Evolutionary conservation across 2,329 filamentous ascomycete species (phyloP).

Genomic region (Zymoseptoria ardabiliae): DNA sequence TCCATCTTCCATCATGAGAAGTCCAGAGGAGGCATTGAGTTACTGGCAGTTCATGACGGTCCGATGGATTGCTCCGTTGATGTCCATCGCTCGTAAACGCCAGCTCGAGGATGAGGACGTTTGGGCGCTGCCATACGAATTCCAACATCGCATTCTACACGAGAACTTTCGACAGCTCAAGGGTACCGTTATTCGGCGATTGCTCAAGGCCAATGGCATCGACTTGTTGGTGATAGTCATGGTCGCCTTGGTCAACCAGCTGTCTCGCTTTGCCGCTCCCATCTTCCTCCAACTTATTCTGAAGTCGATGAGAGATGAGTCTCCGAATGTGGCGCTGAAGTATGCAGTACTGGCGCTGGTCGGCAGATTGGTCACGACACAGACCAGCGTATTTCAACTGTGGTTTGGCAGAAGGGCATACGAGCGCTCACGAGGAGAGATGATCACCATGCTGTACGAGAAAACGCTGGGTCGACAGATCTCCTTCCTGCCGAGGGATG

Average conservation of each 20-base stretch:
- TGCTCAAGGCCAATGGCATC: slow-evolving; percentile 69
- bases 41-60: slow-evolving; percentile 81
- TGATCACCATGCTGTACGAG: slow-evolving; percentile 78
- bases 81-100: slow-evolving; percentile 54
- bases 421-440: slow-evolving; percentile 74
- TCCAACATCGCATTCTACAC: slow-evolving; percentile 71
- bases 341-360: slow-evolving; percentile 59
- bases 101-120: slow-evolving; percentile 73
- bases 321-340: slow-evolving; percentile 52
- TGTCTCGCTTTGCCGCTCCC: slow-evolving; percentile 50
- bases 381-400: slow-evolving; percentile 60
- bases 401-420: slow-evolving; percentile 84
- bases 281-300: slow-evolving; percentile 67
- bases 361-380: slow-evolving; percentile 54
- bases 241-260: slow-evolving; percentile 58
- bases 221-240: slow-evolving; percentile 63
- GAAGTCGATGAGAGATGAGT: slow-evolving; percentile 54
- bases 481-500: slow-evolving; percentile 21
- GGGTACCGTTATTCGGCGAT: slow-evolving; percentile 63
- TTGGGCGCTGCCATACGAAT: slow-evolving; percentile 72
- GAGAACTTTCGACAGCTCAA: slow-evolving; percentile 63
- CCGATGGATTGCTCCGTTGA: slow-evolving; percentile 72
- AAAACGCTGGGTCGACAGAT: slow-evolving; percentile 65
- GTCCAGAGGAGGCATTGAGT: slow-evolving; percentile 70
- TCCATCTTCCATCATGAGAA: slow-evolving; percentile 56